Evolutionary conservation across 805 yeast species (phyloP).

Genomic region (Blastobotrys muscicola): DNA sequence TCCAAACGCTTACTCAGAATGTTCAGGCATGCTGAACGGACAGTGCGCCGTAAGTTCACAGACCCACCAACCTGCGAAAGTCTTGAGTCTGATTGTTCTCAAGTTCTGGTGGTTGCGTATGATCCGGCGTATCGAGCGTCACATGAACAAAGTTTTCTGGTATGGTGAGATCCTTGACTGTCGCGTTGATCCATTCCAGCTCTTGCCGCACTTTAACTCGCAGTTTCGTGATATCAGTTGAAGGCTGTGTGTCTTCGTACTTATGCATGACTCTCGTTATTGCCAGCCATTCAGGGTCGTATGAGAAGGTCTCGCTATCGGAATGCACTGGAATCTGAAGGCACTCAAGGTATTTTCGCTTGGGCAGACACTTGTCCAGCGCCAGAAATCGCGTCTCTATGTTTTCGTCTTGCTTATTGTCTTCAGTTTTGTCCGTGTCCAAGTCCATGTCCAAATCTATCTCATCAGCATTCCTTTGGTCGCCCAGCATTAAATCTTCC

Average conservation of each 20-base stretch:
- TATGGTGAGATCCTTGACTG: conserved; percentile 20
- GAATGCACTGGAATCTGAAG: conserved; percentile 29
- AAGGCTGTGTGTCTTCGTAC: not conserved
- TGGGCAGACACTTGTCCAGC: conserved; percentile 73
- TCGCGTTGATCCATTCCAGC: conserved; percentile 23
- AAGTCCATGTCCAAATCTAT: conserved; percentile 26
- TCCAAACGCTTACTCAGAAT: too few species aligned
- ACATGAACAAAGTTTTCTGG: conserved; percentile 22
- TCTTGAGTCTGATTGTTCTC: conserved; percentile 23
- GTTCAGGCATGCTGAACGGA: too few species aligned
- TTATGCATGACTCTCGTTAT: conserved; percentile 19
- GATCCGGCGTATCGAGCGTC: conserved; percentile 7
- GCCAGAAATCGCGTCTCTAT: conserved; percentile 50
- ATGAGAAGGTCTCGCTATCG: conserved; percentile 12
- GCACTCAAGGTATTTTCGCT: conserved; percentile 47
- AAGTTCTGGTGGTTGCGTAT: conserved; percentile 10
- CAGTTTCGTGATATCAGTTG: conserved; percentile 2
- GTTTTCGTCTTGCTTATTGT: conserved; percentile 5
- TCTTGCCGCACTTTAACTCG: conserved; percentile 13
- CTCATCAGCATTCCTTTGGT: conserved; percentile 25
- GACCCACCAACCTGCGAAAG: conserved; percentile 15
- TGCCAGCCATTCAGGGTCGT: conserved; percentile 32
- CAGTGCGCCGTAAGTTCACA: too few species aligned
- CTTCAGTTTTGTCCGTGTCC: conserved; percentile 12
- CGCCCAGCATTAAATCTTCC: conserved; percentile 13